Conservation (phyloP, 768 basidiomycete species). For the Ramaria sp. region DNA sequence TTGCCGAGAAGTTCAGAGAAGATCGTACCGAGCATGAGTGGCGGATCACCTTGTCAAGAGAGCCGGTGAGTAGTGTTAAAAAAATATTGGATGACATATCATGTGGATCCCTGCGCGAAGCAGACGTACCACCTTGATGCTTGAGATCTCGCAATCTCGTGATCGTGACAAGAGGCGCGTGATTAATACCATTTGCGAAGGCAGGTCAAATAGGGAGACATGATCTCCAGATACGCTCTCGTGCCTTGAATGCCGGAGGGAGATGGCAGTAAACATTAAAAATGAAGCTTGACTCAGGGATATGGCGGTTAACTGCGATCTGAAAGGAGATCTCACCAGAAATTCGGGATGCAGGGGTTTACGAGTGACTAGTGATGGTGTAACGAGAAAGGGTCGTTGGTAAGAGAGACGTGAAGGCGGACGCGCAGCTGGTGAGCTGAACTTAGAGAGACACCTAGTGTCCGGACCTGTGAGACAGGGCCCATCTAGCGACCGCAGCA, state of each 20-base stretch:
- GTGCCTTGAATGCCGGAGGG: neutral
- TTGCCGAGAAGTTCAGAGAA: too few relatives aligned
- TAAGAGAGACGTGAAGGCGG: too few relatives aligned
- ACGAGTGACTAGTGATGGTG: too few relatives aligned
- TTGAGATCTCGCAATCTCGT: neutral
- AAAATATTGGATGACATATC: neutral
- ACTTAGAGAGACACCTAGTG: too few relatives aligned
- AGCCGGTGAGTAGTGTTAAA: neutral
- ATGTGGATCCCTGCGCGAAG: neutral
- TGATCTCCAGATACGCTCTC: neutral
- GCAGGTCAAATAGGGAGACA: neutral
- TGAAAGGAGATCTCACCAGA: neutral
- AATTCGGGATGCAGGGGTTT: neutral
- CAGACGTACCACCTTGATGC: neutral
- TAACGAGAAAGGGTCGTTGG: too few relatives aligned
- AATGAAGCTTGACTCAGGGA: neutral
- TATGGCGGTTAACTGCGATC: neutral
- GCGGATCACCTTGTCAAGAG: too few relatives aligned
- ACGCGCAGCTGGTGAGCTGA: too few relatives aligned
- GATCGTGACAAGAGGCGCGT: neutral
- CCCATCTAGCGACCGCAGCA: too few relatives aligned
- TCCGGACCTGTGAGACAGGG: too few relatives aligned
- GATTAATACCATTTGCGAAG: neutral
- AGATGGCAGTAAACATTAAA: neutral
- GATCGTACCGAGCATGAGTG: too few relatives aligned